Conservation (phyloP, 352 stramenopile genomes). For the Lagenidium giganteum region DNA sequence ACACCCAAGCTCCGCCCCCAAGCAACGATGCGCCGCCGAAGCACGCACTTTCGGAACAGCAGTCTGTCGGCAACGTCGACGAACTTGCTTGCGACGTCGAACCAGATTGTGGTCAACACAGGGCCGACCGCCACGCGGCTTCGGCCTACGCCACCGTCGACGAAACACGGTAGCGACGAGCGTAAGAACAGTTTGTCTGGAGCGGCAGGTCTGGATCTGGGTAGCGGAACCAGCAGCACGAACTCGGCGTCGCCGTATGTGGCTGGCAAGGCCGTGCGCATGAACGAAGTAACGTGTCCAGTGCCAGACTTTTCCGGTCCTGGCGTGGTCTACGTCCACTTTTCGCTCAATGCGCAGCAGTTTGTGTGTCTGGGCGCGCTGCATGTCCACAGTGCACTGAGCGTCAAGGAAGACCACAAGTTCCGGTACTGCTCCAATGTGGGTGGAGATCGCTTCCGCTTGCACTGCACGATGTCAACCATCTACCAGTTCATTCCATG, state of each 20-base stretch:
- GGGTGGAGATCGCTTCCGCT: conserved; percentile 40
- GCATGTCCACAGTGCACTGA: conserved; percentile 42
- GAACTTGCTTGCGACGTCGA: conserved; percentile 28
- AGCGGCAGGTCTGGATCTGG: no score
- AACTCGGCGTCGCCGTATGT: conserved; percentile 30
- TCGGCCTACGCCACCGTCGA: conserved; percentile 4
- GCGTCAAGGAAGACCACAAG: conserved; percentile 40
- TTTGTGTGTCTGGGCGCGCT: conserved; percentile 60
- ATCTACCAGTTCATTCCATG: conserved; percentile 34
- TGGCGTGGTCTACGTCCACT: conserved; percentile 37
- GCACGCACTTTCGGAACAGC: conserved; percentile 53
- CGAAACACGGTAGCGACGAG: no score
- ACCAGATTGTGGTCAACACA: no score
- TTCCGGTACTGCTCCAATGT: conserved; percentile 64
- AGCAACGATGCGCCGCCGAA: conserved; percentile 33
- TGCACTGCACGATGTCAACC: conserved; percentile 51
- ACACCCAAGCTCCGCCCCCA: conserved; percentile 31
- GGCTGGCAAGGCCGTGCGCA: conserved; percentile 35
- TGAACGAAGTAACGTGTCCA: conserved; percentile 39
- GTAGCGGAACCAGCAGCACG: background rate
- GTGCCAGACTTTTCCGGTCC: conserved; percentile 48
- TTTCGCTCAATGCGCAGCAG: conserved; percentile 72
- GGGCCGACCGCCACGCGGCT: conserved; percentile 8
- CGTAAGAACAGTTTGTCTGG: no score
- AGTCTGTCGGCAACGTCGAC: conserved; percentile 33